Base-by-base conservation (phyloP, 352 stramenopile species). In the Phytophthora aleatoria region DNA sequence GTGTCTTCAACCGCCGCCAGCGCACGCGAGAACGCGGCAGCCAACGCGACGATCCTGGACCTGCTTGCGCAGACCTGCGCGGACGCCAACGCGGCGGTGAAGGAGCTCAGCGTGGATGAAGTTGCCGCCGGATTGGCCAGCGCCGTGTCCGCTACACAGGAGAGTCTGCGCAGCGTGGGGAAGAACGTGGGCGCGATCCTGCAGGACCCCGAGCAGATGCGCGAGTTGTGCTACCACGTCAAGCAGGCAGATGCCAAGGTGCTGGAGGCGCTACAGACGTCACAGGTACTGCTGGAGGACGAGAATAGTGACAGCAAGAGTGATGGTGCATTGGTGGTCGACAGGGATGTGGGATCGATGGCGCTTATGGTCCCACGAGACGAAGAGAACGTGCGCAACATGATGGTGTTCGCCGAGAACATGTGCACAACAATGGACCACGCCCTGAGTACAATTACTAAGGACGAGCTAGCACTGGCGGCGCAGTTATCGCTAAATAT, bases 341-440 rank as follows among this genome's bases (percentile, higher is more conserved):
- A 59, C 8, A 36, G 4, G 12, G 10, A 20, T 39, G 28, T 26
- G 16, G 49, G 61, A 12, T 48, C 61, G 1, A 69, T 54, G 1
- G 53, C 58, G 24, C 53, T 86, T 2, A 50, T 56, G 3, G 30
- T 76, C 0, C 53, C 72, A 13, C 63, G 73, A 0, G 77, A 91
- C 31, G 86, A 91, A 62, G 81, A 92, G 48, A 84, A 82, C 30
- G 74, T 94, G 54, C 83, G 82, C 57, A 81, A 79, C 56, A 81
- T 90, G 72, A 90, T 94, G 82, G 30, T 71, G 41, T 81, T 94
- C 45, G 70, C 83, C 3, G 86, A 91, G 54, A 87, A 70, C 44
- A 90, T 94, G 79, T 94, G 86, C 61, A 66, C 57, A 5, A 85
- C 83, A 12, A 82, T 94, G 74, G 81, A 92, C 51, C 76, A 90